These are phyloP conservation scores for Arachnomyces sp. DNA, from an alignment of 2,329 filamentous ascomycete species.

Conservation along the genomic window DNA sequence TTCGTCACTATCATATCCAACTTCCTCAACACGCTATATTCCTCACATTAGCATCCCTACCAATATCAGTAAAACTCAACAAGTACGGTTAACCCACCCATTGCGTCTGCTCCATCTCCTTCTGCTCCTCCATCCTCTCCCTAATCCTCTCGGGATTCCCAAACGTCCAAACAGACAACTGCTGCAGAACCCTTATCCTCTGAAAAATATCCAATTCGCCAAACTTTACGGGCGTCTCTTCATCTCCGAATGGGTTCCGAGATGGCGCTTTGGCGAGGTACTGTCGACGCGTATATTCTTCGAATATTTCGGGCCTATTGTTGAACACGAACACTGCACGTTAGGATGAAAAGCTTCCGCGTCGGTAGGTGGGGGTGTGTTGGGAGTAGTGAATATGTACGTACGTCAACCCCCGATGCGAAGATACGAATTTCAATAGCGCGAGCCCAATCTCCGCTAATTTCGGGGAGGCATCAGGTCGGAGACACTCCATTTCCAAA, in stretches of 20 bases:
- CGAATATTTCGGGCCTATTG: constrained; percentile 71
- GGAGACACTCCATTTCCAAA: constrained; percentile 79
- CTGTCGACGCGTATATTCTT: constrained; percentile 86
- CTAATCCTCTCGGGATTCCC: constrained; percentile 78
- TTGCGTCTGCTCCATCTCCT: constrained; percentile 67
- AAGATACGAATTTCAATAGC: constrained; percentile 86
- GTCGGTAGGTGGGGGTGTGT: neutral
- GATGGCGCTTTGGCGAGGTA: constrained; percentile 70
- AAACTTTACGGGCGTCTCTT: constrained; percentile 65
- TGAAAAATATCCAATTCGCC: constrained; percentile 71
- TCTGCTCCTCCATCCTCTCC: constrained; percentile 74
- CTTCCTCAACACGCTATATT: constrained; percentile 36
- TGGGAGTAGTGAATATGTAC: constrained; percentile 27
- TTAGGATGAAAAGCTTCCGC: constrained; percentile 11
- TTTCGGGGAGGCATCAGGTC: constrained; percentile 60
- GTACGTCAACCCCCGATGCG: constrained; percentile 84
- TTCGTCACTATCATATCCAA: constrained; percentile 80
- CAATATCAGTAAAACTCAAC: neutral
- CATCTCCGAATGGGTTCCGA: constrained; percentile 75
- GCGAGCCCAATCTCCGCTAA: constrained; percentile 76
- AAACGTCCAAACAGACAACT: constrained; percentile 83
- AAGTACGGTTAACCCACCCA: constrained; percentile 55
- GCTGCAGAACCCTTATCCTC: constrained; percentile 72
- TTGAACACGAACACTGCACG: neutral
- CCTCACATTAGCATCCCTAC: constrained; percentile 8